These are phyloP conservation scores for Claviceps humidiphila DNA, from an alignment of 2,329 filamentous ascomycete species.

Conservation along the genomic window DNA sequence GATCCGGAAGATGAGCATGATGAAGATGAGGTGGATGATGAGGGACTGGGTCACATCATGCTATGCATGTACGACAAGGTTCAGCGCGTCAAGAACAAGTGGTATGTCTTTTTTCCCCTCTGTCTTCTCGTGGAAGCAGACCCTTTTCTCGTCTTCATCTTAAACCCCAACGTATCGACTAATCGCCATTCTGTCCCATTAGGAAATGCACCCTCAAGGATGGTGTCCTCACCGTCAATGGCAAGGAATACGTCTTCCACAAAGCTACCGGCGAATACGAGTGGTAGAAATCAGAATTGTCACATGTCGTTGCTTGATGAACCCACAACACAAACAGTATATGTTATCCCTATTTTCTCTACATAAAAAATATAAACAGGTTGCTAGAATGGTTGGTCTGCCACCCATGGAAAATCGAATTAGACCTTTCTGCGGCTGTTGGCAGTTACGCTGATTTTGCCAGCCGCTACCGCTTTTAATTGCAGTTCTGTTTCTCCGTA, in stretches of 20 bases:
- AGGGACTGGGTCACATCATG: slow-evolving; percentile 79
- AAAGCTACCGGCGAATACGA: slow-evolving; percentile 96
- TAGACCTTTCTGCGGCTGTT: too few species aligned
- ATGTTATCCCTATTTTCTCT: not conserved
- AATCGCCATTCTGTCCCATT: not conserved
- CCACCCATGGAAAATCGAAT: too few species aligned
- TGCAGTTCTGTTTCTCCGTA: too few species aligned
- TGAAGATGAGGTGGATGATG: slow-evolving; percentile 79
- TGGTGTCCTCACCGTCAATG: slow-evolving; percentile 82
- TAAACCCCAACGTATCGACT: not conserved
- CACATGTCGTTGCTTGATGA: not conserved
- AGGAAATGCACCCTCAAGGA: slow-evolving; percentile 98
- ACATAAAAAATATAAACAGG: too few species aligned
- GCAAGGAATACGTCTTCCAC: slow-evolving; percentile 95
- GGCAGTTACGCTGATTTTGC: too few species aligned
- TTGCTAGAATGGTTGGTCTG: too few species aligned
- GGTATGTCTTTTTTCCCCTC: slow-evolving; percentile 33
- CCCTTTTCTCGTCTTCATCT: slow-evolving; percentile 5
- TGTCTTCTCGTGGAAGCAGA: not conserved
- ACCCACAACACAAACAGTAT: not conserved
- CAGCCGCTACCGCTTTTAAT: too few species aligned
- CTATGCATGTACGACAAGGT: slow-evolving; percentile 99
- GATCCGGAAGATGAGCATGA: slow-evolving; percentile 78
- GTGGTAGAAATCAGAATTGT: slow-evolving; percentile 48
- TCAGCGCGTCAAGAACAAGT: slow-evolving; percentile 97